Evolutionary conservation across 2,329 filamentous ascomycete genomes (phyloP).

Genomic region (Rhynchosporium secalis): DNA sequence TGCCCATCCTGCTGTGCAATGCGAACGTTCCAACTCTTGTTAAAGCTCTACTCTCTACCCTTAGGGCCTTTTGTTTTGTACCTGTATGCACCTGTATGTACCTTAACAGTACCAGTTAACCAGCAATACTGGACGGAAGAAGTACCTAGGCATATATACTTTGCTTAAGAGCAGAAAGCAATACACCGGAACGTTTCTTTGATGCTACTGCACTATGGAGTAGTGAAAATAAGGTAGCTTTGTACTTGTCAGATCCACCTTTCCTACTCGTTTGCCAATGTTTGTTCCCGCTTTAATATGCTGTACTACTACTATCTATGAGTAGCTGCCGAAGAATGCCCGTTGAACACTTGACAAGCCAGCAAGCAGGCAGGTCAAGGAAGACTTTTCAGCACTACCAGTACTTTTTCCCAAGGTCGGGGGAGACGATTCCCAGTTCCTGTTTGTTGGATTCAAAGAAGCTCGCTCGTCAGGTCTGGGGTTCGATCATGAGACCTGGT

Average conservation of each 20-base stretch:
- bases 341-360: background rate
- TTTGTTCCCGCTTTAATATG: background rate
- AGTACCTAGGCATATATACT: too few relatives aligned
- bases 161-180: background rate
- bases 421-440: background rate
- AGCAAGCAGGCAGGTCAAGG: background rate
- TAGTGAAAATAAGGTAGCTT: background rate
- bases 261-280: background rate
- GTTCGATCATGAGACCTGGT: background rate
- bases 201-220: background rate
- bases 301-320: too few relatives aligned
- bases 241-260: background rate
- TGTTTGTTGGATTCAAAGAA: background rate
- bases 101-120: too few relatives aligned
- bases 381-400: background rate
- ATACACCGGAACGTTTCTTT: background rate
- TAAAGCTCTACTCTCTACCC: too few relatives aligned
- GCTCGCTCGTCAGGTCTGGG: background rate
- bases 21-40: too few relatives aligned
- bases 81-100: background rate
- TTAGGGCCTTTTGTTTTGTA: background rate
- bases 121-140: too few relatives aligned
- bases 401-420: background rate
- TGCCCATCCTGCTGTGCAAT: too few relatives aligned
- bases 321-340: background rate